Conservation (phyloP, 2,329 filamentous ascomycete species). For the Botrytis aclada region DNA sequence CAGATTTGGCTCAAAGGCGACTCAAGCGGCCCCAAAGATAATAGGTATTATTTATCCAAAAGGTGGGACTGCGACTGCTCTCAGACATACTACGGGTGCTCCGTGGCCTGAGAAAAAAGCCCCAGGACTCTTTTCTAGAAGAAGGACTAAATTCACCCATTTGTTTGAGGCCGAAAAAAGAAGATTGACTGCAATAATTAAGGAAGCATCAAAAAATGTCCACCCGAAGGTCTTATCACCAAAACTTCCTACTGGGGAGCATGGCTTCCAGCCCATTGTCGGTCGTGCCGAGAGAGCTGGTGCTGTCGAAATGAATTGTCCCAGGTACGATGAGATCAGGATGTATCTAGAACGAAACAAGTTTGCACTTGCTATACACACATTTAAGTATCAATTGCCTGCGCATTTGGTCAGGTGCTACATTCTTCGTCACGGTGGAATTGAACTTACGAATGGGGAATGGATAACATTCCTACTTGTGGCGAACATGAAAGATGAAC, state of each 20-base stretch:
- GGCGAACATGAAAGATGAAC: conserved; percentile 1
- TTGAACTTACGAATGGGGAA: background rate
- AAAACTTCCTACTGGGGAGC: background rate
- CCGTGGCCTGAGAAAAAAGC: no score
- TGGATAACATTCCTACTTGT: conserved; percentile 12
- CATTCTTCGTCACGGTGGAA: conserved; percentile 1
- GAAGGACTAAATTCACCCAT: background rate
- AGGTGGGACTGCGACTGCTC: background rate
- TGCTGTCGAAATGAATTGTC: background rate
- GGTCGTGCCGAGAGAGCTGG: background rate
- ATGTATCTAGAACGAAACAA: background rate
- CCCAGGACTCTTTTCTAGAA: background rate
- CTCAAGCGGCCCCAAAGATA: background rate
- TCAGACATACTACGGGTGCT: background rate
- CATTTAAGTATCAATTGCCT: conserved; percentile 2
- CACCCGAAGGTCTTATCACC: background rate
- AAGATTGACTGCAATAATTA: background rate
- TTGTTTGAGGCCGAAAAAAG: background rate
- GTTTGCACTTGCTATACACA: conserved; percentile 12
- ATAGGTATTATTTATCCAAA: background rate
- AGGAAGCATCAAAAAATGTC: background rate
- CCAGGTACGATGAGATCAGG: conserved; percentile 6
- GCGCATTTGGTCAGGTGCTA: conserved; percentile 9
- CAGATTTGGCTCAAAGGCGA: background rate
- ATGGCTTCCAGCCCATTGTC: background rate